Evolutionary conservation across 208 protist species (phyloP).

Genomic region (Phytomonas serpens): DNA sequence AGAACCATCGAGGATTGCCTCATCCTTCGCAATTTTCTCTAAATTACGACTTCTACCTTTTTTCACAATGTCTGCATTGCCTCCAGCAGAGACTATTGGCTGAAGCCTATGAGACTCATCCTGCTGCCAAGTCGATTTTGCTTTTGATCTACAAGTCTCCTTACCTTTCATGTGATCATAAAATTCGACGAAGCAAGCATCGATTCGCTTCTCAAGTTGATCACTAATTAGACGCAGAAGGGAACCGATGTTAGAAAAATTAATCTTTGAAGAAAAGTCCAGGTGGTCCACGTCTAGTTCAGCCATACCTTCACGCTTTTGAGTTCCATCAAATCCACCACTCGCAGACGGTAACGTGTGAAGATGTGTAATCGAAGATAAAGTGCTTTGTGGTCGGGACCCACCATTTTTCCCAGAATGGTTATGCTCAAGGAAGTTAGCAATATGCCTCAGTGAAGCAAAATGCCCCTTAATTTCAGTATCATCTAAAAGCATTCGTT

Average conservation of each 20-base stretch:
- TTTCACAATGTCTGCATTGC: neutral
- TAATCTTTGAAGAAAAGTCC: neutral
- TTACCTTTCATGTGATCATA: conserved; percentile 50
- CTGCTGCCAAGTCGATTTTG: neutral
- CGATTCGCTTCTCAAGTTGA: conserved; percentile 26
- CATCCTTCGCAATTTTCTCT: neutral
- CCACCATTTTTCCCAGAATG: neutral
- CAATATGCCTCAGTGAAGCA: neutral
- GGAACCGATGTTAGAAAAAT: conserved; percentile 9
- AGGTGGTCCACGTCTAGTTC: neutral
- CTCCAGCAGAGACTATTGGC: neutral
- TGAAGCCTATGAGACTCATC: neutral
- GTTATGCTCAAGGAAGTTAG: neutral
- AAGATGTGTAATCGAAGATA: neutral
- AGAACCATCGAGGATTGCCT: neutral
- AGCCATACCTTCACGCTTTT: neutral
- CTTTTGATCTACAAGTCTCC: conserved; percentile 8
- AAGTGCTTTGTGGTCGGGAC: neutral
- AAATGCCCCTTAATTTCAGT: neutral
- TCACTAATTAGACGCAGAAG: conserved; percentile 17
- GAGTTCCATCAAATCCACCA: neutral
- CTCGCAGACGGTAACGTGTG: neutral
- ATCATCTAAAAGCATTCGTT: neutral
- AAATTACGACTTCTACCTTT: neutral
- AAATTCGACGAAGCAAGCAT: conserved; percentile 48